A percentile compares a stretch with the other conserved stretches of the same genome.
Evolutionary conservation across 2,329 filamentous ascomycete species (phyloP).

Genomic region (Onygenales sp.): DNA sequence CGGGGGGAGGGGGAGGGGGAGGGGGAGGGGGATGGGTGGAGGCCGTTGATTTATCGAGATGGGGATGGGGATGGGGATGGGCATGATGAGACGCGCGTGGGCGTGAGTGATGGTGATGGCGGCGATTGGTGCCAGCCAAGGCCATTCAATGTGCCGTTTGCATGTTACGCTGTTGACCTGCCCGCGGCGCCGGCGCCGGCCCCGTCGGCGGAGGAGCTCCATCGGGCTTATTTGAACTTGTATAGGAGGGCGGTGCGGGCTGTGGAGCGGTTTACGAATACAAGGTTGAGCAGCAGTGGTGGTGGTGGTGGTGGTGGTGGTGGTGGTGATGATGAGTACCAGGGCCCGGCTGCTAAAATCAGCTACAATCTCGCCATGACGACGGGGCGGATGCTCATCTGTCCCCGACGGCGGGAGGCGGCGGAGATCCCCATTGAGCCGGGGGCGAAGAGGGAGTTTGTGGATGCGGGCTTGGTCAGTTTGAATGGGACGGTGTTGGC

Average conservation of each 20-base stretch:
- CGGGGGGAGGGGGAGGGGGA: slow-evolving; percentile 22
- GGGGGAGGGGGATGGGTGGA: slow-evolving; percentile 26
- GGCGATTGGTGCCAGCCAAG: slow-evolving; percentile 11
- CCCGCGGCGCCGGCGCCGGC: slow-evolving; percentile 31
- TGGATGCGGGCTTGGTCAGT: slow-evolving; percentile 32
- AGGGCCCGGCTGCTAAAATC: slow-evolving; percentile 32
- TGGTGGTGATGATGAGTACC: slow-evolving; percentile 11
- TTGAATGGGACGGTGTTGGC: slow-evolving; percentile 50
- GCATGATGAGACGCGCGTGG: background rate
- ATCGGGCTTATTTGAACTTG: slow-evolving; percentile 30
- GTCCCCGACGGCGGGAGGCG: slow-evolving; percentile 40
- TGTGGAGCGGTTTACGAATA: background rate
- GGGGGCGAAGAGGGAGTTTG: slow-evolving; percentile 21
- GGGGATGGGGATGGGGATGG: background rate
- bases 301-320: too few relatives aligned
- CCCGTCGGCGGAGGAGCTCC: slow-evolving; percentile 27
- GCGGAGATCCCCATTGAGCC: slow-evolving; percentile 30
- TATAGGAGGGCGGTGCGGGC: slow-evolving; percentile 24
- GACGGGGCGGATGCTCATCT: slow-evolving; percentile 43
- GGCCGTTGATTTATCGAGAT: slow-evolving; percentile 37
- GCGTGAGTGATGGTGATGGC: background rate
- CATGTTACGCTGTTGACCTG: slow-evolving; percentile 38
- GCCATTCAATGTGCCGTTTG: slow-evolving; percentile 37
- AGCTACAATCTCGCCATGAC: slow-evolving; percentile 54
- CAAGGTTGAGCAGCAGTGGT: background rate